Base-by-base conservation (phyloP, 2,329 filamentous ascomycete genomes). In the Paraphaeosphaeria minitans region DNA sequence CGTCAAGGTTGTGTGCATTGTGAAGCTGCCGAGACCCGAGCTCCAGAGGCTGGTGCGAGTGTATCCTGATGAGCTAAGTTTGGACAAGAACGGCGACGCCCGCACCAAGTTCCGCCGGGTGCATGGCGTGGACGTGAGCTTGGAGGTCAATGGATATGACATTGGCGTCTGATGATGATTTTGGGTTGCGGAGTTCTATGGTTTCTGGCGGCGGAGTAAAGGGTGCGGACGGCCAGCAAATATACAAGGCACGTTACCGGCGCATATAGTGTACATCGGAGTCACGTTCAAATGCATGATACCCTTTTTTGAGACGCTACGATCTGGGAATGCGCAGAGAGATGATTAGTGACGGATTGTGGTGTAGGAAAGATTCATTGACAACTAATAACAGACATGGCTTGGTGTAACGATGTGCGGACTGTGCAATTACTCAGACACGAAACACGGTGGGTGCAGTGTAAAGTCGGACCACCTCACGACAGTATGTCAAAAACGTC, bases 11-110 rank as follows among this genome's bases (percentile, higher is more conserved):
- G 71, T 77, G 24, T 75, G 72, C 39, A 75, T 75, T n/a, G 64
- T 75, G 64, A 67, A 72, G 39, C 61, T 73, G 13, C 72, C 69
- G 12, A 64, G 63, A 41, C 60, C 63, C 80, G 84, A 83, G 53
- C 81, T 84, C 35, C 75, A 77, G 53, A 75, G 78, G 57, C 78
- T 81, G 37, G 72, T 74, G n/a, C 78, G 83, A 31, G 78, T 82
- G 71, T 84, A 85, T 63, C 77, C 87, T 16, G 85, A 86, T 55
- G 84, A 86, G 62, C 77, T 81, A 48, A 64, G 46, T 9, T 61
- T 73, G 24, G 73, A 75, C 56, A 61, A 65, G 39, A 65, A 65
- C 7, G 67, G 71, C 9, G 74, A 76, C 62, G 74, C 73, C 7
- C 57, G 75, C 56, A 77, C 74, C 2, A 48, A 65, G 57, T 77